A percentile compares a stretch with the other conserved stretches of the same genome.
Conservation (phyloP, 2,329 filamentous ascomycete species). For the Talaromyces sp. region DNA sequence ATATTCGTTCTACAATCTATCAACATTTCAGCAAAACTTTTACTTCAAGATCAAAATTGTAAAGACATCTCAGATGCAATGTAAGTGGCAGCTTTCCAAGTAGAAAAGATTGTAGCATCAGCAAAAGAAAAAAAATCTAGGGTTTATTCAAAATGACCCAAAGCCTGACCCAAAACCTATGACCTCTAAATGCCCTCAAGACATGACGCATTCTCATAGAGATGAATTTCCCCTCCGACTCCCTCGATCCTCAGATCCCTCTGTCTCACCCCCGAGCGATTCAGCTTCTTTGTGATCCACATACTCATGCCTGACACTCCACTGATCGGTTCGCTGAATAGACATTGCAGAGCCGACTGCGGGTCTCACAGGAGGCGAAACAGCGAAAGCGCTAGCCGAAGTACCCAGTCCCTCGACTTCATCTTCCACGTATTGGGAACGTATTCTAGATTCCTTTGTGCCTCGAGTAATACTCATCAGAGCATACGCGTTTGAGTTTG, state of each 20-base stretch:
- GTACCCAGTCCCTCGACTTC: background rate
- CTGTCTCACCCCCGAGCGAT: background rate
- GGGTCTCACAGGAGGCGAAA: background rate
- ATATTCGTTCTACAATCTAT: no score
- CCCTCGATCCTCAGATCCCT: background rate
- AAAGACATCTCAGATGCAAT: no score
- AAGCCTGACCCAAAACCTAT: no score
- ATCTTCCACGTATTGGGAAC: background rate
- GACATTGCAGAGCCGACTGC: background rate
- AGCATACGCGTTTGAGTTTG: background rate
- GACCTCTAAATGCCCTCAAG: background rate
- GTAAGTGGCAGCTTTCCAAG: no score
- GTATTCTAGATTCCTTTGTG: background rate
- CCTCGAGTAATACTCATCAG: conserved; percentile 1
- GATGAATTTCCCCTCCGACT: background rate
- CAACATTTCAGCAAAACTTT: no score
- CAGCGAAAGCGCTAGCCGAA: conserved; percentile 5
- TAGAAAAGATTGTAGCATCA: no score
- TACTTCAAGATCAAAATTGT: no score
- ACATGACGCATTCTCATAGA: background rate
- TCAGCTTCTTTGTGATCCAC: background rate
- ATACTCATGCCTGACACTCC: background rate
- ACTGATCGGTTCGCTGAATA: conserved; percentile 3
- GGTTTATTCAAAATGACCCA: no score
- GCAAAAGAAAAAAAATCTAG: no score